Base-by-base conservation (phyloP, 2,329 filamentous ascomycete genomes). In the Fusarium sp. region DNA sequence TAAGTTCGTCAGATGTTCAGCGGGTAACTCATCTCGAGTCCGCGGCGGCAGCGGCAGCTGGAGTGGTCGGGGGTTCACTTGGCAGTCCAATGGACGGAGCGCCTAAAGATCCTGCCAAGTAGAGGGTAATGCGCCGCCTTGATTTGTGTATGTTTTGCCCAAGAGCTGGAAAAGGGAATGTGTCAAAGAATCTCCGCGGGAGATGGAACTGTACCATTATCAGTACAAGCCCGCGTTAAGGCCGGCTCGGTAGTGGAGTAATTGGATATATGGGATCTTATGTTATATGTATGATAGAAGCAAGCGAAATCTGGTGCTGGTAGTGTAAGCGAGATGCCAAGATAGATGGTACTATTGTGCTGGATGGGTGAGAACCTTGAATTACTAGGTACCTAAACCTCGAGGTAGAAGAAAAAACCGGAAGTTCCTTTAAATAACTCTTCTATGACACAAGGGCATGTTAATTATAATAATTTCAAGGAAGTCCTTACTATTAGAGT, bases 1-100 rank as follows among this genome's bases (percentile, higher is more conserved):
- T 94, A 76, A 93, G 93, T 62, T 88, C 88, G 6, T 83, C 84
- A 29, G 89, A 93, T 73, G 85, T 89, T 33, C 90, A 90, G 76
- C 88, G 91, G 75, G 85, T 86, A 46, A 86, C 84, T 71, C 83
- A 85, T 67, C 80, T 91, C 53, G 85, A 87, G 47, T 84, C 85
- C 60, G 78, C 80, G 29, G 80, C 80, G 4, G 80, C 79, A 13
- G 81, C 78, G 10, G 84, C 80, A 59, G 84, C 78, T 42, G 82
- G 80, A 43, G 84, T 81, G 46, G 83, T 77, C 10, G 83, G 77
- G 31, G 81, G 76, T 38, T 79, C 57, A 44, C 60, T 71, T 48
- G 72, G 72, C 53, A 74, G 72, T 59, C 72, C 72, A 49, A 66
- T 74, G 68, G 72, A 74, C 29, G 72, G 73, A 37, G 72, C 68